Evolutionary conservation across 1,284 basidiomycete species (phyloP), one percentile per base, ranked within the genome.

Genomic region (Austropuccinia psidii): DNA sequence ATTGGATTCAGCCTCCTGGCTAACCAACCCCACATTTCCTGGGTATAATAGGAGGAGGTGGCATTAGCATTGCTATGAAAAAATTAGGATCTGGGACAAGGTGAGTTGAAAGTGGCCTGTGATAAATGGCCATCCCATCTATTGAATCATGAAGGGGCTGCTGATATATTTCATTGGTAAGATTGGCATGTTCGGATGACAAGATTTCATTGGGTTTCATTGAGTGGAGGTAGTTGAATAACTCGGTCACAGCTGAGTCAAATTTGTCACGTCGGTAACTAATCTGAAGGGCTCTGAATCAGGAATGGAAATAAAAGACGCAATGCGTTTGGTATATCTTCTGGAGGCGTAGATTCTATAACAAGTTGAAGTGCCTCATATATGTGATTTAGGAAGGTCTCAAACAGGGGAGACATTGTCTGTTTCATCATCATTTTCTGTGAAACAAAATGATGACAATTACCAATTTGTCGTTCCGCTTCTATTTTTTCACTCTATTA

Each of bases 291-390:
- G 90, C 79, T 33, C 89, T 5, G 69, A 73, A 17, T 73, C 58
- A 29, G 60, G 61, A 52, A 72, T 57, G 0, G 45, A 49, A 17
- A 58, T 57, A 7, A 70, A 47, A 57, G 52, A 57, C 24, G 31
- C n/a, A 72, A 37, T 24, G 47, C 45, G 76, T 85, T 90, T 0
- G 86, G 85, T 47, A 85, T 84, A 29, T 91, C 80, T 50, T 89
- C 88, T 7, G 87, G 83, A 31, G 83, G 84, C 79, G 90, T 91
- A 77, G 91, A 81, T 60, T 85, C 85, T 19, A 89, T 87, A 37
- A 92, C 81, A 19, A 84, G 81, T 75, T 93, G 90, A 83, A 93
- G 88, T 15, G 87, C 83, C 77, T 93, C 90, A 79, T 93, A 93
- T n/a, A 95, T 83, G 13, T 85, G 86, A 17, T 90, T 88, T 13